These are phyloP conservation scores for Rugosomyces carneus DNA, from an alignment of 1,284 basidiomycete species.

Conservation along the genomic window DNA sequence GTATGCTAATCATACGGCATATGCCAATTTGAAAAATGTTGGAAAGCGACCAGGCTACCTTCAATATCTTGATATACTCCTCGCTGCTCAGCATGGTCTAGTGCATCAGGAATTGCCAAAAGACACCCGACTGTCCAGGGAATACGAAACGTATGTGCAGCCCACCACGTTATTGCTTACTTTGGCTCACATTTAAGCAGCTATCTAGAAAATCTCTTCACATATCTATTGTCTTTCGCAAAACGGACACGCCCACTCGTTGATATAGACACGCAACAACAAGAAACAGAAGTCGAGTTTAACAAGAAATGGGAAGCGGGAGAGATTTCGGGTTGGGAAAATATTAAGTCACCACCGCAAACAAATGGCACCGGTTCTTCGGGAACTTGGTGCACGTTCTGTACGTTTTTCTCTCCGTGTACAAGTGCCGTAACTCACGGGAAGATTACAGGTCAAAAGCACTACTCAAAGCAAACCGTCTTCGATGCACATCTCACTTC, in stretches of 20 bases:
- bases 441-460: conserved; percentile 67
- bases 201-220: conserved; percentile 78
- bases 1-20: conserved; percentile 83
- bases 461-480: conserved; percentile 95
- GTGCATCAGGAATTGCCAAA: conserved; percentile 70
- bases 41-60: conserved; percentile 81
- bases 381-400: conserved; percentile 95
- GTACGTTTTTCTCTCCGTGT: conserved; percentile 46
- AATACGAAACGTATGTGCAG: conserved; percentile 69
- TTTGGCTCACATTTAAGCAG: conserved; percentile 32
- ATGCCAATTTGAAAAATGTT: conserved; percentile 84
- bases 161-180: not conserved
- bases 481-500: conserved; percentile 95
- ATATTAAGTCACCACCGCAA: conserved; percentile 35
- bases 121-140: conserved; percentile 67
- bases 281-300: conserved; percentile 65
- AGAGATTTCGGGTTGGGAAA: conserved; percentile 73
- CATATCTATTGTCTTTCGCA: conserved; percentile 83
- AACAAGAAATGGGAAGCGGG: conserved; percentile 75
- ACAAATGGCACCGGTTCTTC: conserved; percentile 38
- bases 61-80: conserved; percentile 84
- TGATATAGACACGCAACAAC: conserved; percentile 72
- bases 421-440: conserved; percentile 7
- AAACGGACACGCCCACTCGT: conserved; percentile 84
- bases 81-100: conserved; percentile 47